Base-by-base conservation (phyloP, 148 eudicot genomes). In the Vaccinium corymbosum region DNA sequence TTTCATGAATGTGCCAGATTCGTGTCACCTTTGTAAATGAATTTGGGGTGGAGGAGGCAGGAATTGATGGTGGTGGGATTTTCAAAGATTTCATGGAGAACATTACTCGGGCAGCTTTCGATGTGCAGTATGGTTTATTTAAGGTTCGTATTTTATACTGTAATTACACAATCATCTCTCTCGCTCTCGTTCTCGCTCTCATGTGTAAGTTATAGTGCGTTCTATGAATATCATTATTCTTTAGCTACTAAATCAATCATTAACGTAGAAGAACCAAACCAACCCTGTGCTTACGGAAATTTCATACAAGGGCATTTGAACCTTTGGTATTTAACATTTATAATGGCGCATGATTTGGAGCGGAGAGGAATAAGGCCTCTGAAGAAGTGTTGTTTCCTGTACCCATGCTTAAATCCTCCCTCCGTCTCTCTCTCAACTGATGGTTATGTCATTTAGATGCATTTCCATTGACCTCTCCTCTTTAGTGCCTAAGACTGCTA, bases 71-170 rank as follows among this genome's bases (percentile, higher is more conserved):
- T 83, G 99, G 99, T 80, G 99, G 99, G 51, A 97, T 97, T 82
- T 97, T 97, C 86, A 97, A 97, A 86, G 99, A 97, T 88, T 97
- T 97, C 85, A 97, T 97, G 99, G 99, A 97, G 89, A 97, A 92
- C 87, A 87, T 97, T 74, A 94, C 99, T 84, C 92, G 94, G 72
- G 93, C 99, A 80, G 98, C 98, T 66, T 97, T 97, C 86, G 99
- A 97, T 86, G 88, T 93, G 82, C 99, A 97, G 84, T 97, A 97
- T 88, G 99, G 99, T 50, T 88, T 97, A 84, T 97, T 97, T 89
- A 97, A 97, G 99, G 99, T 97, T 53, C 80, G 86, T 88, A 75
- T 72, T 78, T 71, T 76, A 14, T 84, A 53, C 66, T 83, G 50
- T 29, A 29, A 77, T 66, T 48, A 15, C 82, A 25, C 48, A 51